A percentile compares a stretch with the other conserved stretches of the same genome.
Conservation (phyloP, 2,329 filamentous ascomycete species). For the Diaporthe longicolla region DNA sequence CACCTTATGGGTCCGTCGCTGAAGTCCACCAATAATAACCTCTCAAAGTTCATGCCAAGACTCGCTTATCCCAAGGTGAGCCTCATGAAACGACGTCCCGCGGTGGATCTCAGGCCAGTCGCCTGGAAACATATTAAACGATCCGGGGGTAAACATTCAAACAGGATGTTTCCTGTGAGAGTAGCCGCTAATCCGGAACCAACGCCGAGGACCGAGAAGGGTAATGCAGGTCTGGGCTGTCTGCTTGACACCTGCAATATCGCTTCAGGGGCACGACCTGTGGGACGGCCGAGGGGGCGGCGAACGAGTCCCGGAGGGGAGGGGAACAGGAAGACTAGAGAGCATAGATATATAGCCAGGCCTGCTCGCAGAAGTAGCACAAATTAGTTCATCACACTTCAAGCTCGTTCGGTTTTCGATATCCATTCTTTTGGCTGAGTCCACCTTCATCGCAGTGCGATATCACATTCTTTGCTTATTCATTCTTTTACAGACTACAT, state of each 20-base stretch:
- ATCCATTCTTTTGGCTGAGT: conserved; percentile 33
- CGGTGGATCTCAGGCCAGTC: conserved; percentile 27
- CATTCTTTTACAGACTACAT: conserved; percentile 19
- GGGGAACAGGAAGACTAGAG: neutral
- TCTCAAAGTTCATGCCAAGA: conserved; percentile 14
- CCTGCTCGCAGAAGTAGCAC: neutral
- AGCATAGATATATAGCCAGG: conserved; percentile 14
- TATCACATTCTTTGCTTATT: conserved; percentile 27
- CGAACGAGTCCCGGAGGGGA: neutral
- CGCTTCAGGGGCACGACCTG: conserved; percentile 25
- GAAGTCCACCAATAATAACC: conserved; percentile 16
- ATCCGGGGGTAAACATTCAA: conserved; percentile 24
- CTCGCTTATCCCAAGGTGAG: conserved; percentile 33
- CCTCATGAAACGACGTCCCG: conserved; percentile 35
- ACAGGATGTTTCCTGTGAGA: conserved; percentile 27
- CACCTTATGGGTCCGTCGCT: neutral
- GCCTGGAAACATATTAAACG: conserved; percentile 32
- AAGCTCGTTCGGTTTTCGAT: conserved; percentile 27
- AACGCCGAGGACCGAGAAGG: conserved; percentile 13
- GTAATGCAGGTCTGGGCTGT: conserved; percentile 25
- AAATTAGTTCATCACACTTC: neutral
- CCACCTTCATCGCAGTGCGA: conserved; percentile 32
- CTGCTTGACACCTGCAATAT: conserved; percentile 33
- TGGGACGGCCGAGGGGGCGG: conserved; percentile 1
- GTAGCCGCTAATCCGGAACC: conserved; percentile 22